Evolutionary conservation across 345 rosid species (phyloP), one percentile per base, ranked within the genome.

Genomic region (Camelina sativa): DNA sequence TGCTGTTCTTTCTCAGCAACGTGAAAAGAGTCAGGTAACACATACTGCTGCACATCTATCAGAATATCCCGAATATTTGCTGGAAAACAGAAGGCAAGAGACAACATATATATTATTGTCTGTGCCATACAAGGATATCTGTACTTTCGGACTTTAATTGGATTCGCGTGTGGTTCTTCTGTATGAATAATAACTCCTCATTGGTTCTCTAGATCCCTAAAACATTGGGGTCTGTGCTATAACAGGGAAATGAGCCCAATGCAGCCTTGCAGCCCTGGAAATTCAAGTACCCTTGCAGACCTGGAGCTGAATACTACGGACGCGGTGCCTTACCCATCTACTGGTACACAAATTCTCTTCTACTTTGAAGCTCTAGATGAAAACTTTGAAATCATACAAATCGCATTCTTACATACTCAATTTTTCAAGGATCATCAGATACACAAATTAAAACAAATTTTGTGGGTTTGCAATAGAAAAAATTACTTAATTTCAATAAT

Each of bases 231-330:
- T 23, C 25, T 2, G 25, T 23, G 99, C 86, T 92, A 79, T 74
- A 95, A 87, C 55, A 86, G 69, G 71, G 99, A 95, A 82, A 85
- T 95, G 99, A 95, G 97, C 75, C 99, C 99, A 41, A 85, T 84
- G 72, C 90, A 88, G 79, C 80, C 85, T 16, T 92, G 90, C 79
- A 90, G 1, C 73, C 48, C 64, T 95, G 84, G 84, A 87, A 90
- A 74, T 80, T 43, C 69, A 80, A 63, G 23, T 92, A 65, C 78
- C 99, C 99, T 54, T 95, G 99, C 59, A 12, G 71, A 65, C 97
- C 99, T 59, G 99, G 99, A 79, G 99, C 86, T 84, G 90, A 89
- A 7, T 95, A 92, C 86, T 95, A 86, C 34, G 99, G 99, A 40
- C 97, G 99, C 1, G 99, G 99, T 73, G 99, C 98, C 74, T 57